A percentile compares a stretch with the other conserved stretches of the same genome.
phyloP scores from a whole-genome alignment of 73 alveolate genomes.

The Paramecium tetraurelia region DNA sequence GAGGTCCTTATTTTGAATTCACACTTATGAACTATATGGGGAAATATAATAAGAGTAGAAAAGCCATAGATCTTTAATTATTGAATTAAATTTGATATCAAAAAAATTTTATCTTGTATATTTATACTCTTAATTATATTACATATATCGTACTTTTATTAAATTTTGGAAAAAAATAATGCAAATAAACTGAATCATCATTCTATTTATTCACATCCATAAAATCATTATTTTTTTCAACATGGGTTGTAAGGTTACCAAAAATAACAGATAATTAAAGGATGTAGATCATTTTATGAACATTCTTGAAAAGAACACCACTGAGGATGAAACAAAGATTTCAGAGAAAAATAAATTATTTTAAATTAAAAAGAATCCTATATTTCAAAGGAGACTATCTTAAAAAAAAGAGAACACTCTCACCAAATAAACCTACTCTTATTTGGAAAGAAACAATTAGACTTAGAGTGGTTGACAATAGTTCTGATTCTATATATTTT shows the following conservation, averaged over 20 bases:
- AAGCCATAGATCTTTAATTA: slow-evolving; percentile 43
- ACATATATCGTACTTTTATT: background rate
- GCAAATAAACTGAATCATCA: background rate
- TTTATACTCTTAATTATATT: background rate
- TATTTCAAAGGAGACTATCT: background rate
- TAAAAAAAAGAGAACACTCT: background rate
- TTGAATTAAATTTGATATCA: background rate
- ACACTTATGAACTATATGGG: slow-evolving; percentile 55
- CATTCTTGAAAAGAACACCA: background rate
- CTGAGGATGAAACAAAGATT: background rate
- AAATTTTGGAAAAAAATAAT: background rate
- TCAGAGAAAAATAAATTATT: background rate
- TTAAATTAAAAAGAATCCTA: background rate
- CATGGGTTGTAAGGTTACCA: background rate
- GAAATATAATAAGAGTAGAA: slow-evolving; percentile 44
- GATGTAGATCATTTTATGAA: background rate
- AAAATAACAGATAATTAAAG: background rate
- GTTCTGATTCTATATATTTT: background rate
- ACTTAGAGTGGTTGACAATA: background rate
- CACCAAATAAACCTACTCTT: background rate
- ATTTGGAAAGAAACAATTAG: background rate
- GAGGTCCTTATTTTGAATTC: slow-evolving; percentile 32
- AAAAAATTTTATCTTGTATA: background rate
- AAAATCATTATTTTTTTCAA: background rate
- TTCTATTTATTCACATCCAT: background rate